Evolutionary conservation across 495 filamentous ascomycete species (phyloP).

Genomic region (Thermothielavioides terrestris): DNA sequence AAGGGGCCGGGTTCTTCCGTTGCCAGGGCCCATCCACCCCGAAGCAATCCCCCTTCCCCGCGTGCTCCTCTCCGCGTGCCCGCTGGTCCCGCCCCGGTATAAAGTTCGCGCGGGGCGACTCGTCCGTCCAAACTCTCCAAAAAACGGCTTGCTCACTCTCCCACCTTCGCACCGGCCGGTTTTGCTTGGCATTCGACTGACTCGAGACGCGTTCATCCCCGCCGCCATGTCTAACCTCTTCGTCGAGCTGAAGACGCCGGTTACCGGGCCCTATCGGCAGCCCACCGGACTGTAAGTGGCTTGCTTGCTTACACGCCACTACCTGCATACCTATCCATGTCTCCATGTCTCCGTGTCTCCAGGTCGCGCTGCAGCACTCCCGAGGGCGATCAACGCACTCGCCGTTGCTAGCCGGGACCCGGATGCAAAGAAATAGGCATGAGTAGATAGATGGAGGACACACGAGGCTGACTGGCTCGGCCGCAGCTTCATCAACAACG

Average conservation of each 20-base stretch:
- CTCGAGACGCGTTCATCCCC: no score
- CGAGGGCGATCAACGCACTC: no score
- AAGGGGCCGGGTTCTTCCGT: no score
- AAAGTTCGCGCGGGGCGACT: neutral
- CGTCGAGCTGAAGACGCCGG: constrained; percentile 55
- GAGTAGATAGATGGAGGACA: no score
- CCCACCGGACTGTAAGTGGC: constrained; percentile 77
- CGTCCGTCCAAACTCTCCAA: neutral
- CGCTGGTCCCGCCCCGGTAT: neutral
- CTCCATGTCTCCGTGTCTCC: no score
- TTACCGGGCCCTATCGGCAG: constrained; percentile 69
- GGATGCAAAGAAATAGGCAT: no score
- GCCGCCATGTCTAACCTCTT: constrained; percentile 42
- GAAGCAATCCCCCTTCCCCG: neutral
- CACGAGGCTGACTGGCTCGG: neutral
- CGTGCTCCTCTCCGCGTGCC: constrained; percentile 1
- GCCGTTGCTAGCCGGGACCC: no score
- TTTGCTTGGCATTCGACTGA: no score
- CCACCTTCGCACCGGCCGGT: constrained; percentile 1
- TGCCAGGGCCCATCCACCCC: no score
- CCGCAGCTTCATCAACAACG: constrained; percentile 93
- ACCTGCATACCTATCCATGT: no score
- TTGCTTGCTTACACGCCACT: no score
- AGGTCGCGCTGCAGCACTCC: no score
- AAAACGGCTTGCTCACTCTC: neutral